These are phyloP conservation scores for Apiotrichum domesticum DNA, from an alignment of 1,284 basidiomycete species.

Conservation along the genomic window DNA sequence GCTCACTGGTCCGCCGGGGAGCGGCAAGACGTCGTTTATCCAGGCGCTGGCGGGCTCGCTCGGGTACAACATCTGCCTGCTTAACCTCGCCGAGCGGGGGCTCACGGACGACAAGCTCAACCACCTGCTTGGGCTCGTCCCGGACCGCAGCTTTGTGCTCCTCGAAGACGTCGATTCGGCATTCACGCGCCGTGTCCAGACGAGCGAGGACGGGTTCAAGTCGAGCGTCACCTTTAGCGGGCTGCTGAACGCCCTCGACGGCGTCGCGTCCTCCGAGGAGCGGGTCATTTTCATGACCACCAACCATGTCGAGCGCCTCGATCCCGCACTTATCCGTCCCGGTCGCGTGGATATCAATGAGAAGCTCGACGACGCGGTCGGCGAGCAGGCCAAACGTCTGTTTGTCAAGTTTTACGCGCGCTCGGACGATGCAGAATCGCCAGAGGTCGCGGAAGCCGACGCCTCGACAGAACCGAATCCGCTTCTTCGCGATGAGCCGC, in stretches of 20 bases:
- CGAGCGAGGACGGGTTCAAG: slow-evolving; percentile 87
- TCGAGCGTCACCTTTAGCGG: slow-evolving; percentile 96
- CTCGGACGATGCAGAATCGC: background rate
- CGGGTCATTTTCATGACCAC: slow-evolving; percentile 99
- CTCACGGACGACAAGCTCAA: slow-evolving; percentile 95
- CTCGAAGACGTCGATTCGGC: slow-evolving; percentile 99
- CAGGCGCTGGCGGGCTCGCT: slow-evolving; percentile 90
- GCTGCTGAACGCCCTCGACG: slow-evolving; percentile 93
- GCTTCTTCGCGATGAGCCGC: slow-evolving; percentile 6
- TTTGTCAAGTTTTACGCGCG: slow-evolving; percentile 76
- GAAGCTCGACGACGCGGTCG: slow-evolving; percentile 79
- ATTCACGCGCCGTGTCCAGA: slow-evolving; percentile 84
- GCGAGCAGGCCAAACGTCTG: slow-evolving; percentile 69
- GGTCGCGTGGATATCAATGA: slow-evolving; percentile 86
- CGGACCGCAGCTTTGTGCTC: slow-evolving; percentile 84
- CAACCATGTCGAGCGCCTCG: slow-evolving; percentile 66
- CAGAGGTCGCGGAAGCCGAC: too few relatives aligned
- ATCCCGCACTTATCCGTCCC: slow-evolving; percentile 86
- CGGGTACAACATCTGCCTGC: slow-evolving; percentile 90
- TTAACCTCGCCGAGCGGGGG: slow-evolving; percentile 94
- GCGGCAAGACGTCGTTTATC: slow-evolving; percentile 97
- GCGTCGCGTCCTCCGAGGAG: slow-evolving; percentile 93
- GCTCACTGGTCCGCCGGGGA: slow-evolving; percentile 91
- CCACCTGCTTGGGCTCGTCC: slow-evolving; percentile 85
- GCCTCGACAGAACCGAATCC: background rate